Percentiles rank a stretch among this genome's conserved stretches.
Evolutionary conservation across 2,329 filamentous ascomycete genomes (phyloP).

Genomic region (Periconia sp.): DNA sequence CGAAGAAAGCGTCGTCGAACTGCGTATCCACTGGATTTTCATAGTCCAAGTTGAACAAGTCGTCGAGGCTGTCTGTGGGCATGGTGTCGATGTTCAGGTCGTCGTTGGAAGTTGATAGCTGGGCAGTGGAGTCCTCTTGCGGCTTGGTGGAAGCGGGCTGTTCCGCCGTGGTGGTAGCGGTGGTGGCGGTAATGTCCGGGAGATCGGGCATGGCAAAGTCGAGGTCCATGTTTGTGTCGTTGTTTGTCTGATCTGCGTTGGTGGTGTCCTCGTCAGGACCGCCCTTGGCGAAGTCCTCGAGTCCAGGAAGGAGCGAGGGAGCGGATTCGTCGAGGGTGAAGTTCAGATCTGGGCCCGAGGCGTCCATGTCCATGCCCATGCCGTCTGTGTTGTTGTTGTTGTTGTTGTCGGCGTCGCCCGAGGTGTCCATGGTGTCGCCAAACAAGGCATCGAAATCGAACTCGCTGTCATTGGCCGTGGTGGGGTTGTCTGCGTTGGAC

Average conservation of each 20-base stretch:
- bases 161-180: constrained; percentile 14
- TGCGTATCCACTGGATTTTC: constrained; percentile 40
- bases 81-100: constrained; percentile 36
- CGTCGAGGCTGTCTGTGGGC: constrained; percentile 39
- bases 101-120: constrained; percentile 13
- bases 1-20: constrained; percentile 49
- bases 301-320: constrained; percentile 39
- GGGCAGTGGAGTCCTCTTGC: constrained; percentile 10
- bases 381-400: constrained; percentile 14
- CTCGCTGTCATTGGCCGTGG: constrained; percentile 38
- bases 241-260: constrained; percentile 15
- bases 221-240: constrained; percentile 26
- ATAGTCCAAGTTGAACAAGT: constrained; percentile 44
- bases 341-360: constrained; percentile 29
- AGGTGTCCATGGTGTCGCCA: constrained; percentile 34
- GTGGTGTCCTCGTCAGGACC: constrained; percentile 21
- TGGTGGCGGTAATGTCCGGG: constrained; percentile 25
- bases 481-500: constrained; percentile 35
- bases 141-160: constrained; percentile 13
- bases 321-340: constrained; percentile 40
- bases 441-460: constrained; percentile 49
- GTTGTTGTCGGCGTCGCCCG: constrained; percentile 19
- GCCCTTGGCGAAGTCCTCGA: constrained; percentile 45
- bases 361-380: constrained; percentile 30
- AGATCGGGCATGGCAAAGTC: constrained; percentile 41